Percentiles rank a stretch among this genome's conserved stretches.
Evolutionary conservation across 805 yeast species (phyloP).

Genomic region (Yamadazyma scolyti): DNA sequence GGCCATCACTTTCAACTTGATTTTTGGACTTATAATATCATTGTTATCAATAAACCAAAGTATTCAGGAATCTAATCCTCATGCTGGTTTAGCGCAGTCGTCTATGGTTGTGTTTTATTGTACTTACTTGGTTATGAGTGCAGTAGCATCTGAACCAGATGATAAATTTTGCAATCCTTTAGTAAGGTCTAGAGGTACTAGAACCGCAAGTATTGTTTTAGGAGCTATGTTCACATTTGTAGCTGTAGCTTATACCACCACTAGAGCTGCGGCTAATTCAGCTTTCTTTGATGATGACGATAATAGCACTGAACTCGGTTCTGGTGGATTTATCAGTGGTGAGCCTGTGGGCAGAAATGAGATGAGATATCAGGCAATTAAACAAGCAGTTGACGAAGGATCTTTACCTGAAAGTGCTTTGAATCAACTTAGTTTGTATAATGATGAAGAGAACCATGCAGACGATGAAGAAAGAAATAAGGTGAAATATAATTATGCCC

Average conservation of each 20-base stretch:
- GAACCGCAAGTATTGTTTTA: constrained; percentile 80
- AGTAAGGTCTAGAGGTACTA: constrained; percentile 82
- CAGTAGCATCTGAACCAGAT: constrained; percentile 95
- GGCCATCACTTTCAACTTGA: constrained; percentile 73
- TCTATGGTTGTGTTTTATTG: constrained; percentile 95
- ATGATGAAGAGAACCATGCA: constrained; percentile 32
- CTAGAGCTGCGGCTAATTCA: constrained; percentile 81
- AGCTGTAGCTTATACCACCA: constrained; percentile 95
- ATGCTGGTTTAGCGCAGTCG: constrained; percentile 94
- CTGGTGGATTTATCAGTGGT: constrained; percentile 39
- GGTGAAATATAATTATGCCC: constrained; percentile 78
- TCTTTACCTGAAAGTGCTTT: constrained; percentile 91
- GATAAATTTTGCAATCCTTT: constrained; percentile 90
- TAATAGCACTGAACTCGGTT: constrained; percentile 25
- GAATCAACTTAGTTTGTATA: constrained; percentile 61
- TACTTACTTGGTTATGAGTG: constrained; percentile 85
- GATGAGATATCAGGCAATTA: constrained; percentile 81
- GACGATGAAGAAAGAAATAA: constrained; percentile 58
- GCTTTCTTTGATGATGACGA: constrained; percentile 36
- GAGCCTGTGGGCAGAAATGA: constrained; percentile 59
- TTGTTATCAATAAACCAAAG: constrained; percentile 72
- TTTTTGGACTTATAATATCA: constrained; percentile 63
- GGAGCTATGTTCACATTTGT: constrained; percentile 93
- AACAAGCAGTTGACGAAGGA: constrained; percentile 95
- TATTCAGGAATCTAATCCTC: constrained; percentile 89